Conservation (phyloP, 208 protist species). For the Hexamita inflata region DNA sequence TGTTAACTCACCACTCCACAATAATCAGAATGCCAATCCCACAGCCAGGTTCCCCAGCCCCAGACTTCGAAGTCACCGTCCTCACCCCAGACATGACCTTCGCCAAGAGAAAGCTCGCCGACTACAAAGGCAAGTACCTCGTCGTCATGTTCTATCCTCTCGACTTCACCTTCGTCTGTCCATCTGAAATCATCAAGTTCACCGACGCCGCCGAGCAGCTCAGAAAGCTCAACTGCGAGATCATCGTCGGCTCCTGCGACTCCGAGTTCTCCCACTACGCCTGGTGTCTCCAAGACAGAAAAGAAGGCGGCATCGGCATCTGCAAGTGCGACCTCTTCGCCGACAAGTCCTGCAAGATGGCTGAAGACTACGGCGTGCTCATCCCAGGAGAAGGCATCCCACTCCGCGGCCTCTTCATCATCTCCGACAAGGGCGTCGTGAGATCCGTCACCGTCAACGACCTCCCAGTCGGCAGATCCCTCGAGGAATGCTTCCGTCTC, state of each 20-base stretch:
- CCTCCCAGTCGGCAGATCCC: slow-evolving; percentile 71
- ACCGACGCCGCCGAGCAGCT: slow-evolving; percentile 1
- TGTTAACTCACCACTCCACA: not conserved
- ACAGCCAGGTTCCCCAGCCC: not conserved
- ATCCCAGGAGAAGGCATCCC: slow-evolving; percentile 55
- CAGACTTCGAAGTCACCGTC: slow-evolving; percentile 1
- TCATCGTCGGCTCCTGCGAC: slow-evolving; percentile 29
- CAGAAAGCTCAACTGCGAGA: slow-evolving; percentile 4
- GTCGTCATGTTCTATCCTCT: slow-evolving; percentile 32
- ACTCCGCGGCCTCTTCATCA: slow-evolving; percentile 32
- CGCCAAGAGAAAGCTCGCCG: not conserved
- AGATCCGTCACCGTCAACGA: slow-evolving; percentile 65
- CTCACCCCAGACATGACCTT: slow-evolving; percentile 19
- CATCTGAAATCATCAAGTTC: slow-evolving; percentile 36
- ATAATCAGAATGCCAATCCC: slow-evolving; percentile 16
- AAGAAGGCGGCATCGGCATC: slow-evolving; percentile 78
- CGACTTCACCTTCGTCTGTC: slow-evolving; percentile 43
- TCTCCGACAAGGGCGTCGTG: slow-evolving; percentile 29
- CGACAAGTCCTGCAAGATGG: slow-evolving; percentile 74
- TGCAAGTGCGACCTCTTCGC: slow-evolving; percentile 80
- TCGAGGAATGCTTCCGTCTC: slow-evolving; percentile 76
- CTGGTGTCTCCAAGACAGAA: slow-evolving; percentile 74
- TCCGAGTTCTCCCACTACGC: slow-evolving; percentile 70
- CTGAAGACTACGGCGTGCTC: slow-evolving; percentile 68
- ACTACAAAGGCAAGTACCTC: slow-evolving; percentile 33